Conservation (phyloP, 495 filamentous ascomycete species). For the Aspergillus diversus region DNA sequence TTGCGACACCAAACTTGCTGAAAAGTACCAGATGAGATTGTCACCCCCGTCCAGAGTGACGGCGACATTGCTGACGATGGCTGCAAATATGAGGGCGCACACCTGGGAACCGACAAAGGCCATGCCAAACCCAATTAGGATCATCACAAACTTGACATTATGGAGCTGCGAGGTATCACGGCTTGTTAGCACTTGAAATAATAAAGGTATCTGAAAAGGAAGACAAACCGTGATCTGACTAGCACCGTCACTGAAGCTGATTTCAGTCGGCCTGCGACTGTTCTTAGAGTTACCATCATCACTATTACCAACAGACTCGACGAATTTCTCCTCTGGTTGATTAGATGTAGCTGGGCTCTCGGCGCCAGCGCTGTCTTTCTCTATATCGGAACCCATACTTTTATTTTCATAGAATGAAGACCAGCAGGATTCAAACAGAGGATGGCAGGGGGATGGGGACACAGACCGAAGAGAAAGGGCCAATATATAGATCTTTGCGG, state of each 20-base stretch:
- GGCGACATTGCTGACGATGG: slow-evolving; percentile 9
- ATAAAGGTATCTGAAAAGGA: background rate
- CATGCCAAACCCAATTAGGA: slow-evolving; percentile 15
- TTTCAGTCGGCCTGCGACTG: background rate
- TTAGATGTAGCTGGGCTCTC: background rate
- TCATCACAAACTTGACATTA: background rate
- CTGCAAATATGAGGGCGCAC: slow-evolving; percentile 8
- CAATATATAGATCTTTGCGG: slow-evolving; percentile 1
- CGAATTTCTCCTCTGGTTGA: background rate
- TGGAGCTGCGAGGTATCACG: background rate
- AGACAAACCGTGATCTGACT: slow-evolving; percentile 1
- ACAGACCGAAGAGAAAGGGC: background rate
- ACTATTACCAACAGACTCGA: background rate
- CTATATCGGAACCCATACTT: background rate
- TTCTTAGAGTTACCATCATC: background rate
- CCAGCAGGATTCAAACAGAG: background rate
- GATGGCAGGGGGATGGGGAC: no score
- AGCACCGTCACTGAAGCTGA: background rate
- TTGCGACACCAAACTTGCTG: background rate
- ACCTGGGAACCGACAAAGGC: slow-evolving; percentile 15
- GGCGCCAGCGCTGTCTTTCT: background rate
- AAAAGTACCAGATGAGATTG: slow-evolving; percentile 8
- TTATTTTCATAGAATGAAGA: background rate
- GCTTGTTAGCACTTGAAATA: background rate
- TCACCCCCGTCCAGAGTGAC: background rate